These are phyloP conservation scores for Kodamaea laetipori DNA, from an alignment of 805 yeast genomes.

Conservation along the genomic window DNA sequence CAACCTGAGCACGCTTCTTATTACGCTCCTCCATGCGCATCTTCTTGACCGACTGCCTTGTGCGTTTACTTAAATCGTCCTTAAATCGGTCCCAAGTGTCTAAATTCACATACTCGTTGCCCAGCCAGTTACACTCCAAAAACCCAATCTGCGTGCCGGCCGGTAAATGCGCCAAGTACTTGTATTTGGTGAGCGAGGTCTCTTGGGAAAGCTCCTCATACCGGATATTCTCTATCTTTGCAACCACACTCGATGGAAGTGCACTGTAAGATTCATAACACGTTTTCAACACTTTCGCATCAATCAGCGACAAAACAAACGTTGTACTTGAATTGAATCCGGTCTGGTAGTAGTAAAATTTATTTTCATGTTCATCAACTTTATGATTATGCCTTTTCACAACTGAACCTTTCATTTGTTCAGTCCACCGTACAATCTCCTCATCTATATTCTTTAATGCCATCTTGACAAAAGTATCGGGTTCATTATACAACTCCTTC, in stretches of 20 bases:
- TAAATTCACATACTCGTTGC: constrained; percentile 32
- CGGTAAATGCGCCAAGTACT: constrained; percentile 81
- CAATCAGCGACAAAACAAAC: constrained; percentile 76
- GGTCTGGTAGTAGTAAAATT: constrained; percentile 75
- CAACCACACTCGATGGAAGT: constrained; percentile 67
- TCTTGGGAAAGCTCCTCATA: constrained; percentile 66
- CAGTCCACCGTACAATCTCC: constrained; percentile 42
- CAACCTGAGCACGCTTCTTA: constrained; percentile 54
- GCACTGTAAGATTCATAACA: constrained; percentile 58
- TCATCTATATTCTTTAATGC: constrained; percentile 60
- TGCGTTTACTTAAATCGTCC: constrained; percentile 58
- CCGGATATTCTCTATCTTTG: constrained; percentile 68
- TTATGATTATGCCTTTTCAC: neutral
- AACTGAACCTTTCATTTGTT: constrained; percentile 23
- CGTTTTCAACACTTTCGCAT: constrained; percentile 67
- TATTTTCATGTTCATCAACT: neutral
- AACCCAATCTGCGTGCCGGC: constrained; percentile 81
- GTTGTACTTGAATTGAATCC: constrained; percentile 63
- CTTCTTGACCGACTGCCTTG: constrained; percentile 51
- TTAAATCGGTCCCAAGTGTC: constrained; percentile 49
- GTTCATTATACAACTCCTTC: constrained; percentile 59
- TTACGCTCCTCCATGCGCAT: constrained; percentile 62
- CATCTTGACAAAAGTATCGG: constrained; percentile 51
- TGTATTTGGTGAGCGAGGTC: constrained; percentile 58
- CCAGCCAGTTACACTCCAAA: constrained; percentile 80